Conservation (phyloP, 352 stramenopile genomes). For the Globisporangium camurandrum region DNA sequence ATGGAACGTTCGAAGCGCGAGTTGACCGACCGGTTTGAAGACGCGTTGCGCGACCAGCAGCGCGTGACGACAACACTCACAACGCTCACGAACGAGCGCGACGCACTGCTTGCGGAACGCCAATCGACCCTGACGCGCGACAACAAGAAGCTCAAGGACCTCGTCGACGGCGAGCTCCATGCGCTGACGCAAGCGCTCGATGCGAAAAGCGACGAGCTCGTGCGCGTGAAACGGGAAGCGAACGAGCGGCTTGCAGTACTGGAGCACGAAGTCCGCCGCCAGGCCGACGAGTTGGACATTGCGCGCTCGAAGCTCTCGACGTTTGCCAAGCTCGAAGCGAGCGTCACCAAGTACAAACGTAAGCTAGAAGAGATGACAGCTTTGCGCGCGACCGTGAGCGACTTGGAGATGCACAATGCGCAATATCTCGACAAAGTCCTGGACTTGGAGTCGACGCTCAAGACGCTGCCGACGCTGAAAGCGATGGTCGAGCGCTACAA, state of each 20-base stretch:
- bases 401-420: conserved; percentile 71
- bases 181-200: conserved; percentile 66
- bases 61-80: conserved; percentile 34
- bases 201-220: conserved; percentile 68
- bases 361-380: conserved; percentile 82
- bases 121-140: conserved; percentile 71
- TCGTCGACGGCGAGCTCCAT: conserved; percentile 78
- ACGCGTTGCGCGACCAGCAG: conserved; percentile 38
- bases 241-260: conserved; percentile 68
- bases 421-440: conserved; percentile 81
- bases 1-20: conserved; percentile 73
- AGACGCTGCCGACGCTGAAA: conserved; percentile 79
- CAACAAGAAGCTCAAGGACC: conserved; percentile 86
- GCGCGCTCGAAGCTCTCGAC: conserved; percentile 77
- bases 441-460: conserved; percentile 80
- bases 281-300: conserved; percentile 83
- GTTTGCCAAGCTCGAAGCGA: conserved; percentile 75
- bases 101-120: conserved; percentile 61
- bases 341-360: conserved; percentile 79
- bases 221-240: conserved; percentile 67
- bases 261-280: conserved; percentile 80
- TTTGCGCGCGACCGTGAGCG: conserved; percentile 65
- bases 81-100: conserved; percentile 52
- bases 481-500: conserved; percentile 80
- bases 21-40: conserved; percentile 66